Percentiles rank a stretch among this genome's conserved stretches.
Evolutionary conservation across 805 yeast species (phyloP).

Genomic region (Candida insectalens): DNA sequence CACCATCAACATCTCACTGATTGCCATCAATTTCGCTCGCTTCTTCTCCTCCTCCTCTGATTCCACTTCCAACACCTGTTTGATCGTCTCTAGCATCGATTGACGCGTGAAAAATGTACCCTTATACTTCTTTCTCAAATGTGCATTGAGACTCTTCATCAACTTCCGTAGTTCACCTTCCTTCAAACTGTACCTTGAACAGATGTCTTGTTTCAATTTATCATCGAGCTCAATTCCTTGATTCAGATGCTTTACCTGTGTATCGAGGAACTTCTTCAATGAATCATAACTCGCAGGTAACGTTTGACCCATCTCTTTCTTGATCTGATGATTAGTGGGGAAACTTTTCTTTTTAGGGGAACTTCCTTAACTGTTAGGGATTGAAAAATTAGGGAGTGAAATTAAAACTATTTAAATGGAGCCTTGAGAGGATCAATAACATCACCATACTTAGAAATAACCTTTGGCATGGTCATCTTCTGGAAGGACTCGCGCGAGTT

Average conservation of each 20-base stretch:
- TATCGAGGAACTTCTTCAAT: conserved; percentile 15
- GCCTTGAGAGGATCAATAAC: conserved; percentile 80
- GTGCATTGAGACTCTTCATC: conserved; percentile 1
- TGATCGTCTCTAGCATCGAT: conserved; percentile 19
- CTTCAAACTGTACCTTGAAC: conserved; percentile 4
- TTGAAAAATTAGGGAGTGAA: not conserved
- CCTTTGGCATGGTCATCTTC: conserved; percentile 79
- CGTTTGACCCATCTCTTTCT: not conserved
- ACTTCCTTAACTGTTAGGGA: too few species aligned
- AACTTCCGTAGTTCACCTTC: conserved; percentile 8
- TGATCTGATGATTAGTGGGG: too few species aligned
- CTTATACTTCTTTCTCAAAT: conserved; percentile 9
- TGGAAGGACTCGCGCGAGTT: conserved; percentile 81
- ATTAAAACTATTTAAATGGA: not conserved
- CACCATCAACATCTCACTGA: conserved; percentile 19
- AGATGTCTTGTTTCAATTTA: not conserved
- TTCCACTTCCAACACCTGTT: conserved; percentile 21
- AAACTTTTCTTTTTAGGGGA: not conserved
- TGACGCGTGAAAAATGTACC: conserved; percentile 21
- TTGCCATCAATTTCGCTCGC: conserved; percentile 14
- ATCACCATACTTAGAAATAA: conserved; percentile 76
- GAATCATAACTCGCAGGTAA: conserved; percentile 15
- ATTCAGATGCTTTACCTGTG: conserved; percentile 13
- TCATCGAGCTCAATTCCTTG: conserved; percentile 8
- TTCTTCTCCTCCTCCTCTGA: conserved; percentile 6